These are phyloP conservation scores for Mycena vitilis DNA, from an alignment of 768 basidiomycete species.

Conservation along the genomic window DNA sequence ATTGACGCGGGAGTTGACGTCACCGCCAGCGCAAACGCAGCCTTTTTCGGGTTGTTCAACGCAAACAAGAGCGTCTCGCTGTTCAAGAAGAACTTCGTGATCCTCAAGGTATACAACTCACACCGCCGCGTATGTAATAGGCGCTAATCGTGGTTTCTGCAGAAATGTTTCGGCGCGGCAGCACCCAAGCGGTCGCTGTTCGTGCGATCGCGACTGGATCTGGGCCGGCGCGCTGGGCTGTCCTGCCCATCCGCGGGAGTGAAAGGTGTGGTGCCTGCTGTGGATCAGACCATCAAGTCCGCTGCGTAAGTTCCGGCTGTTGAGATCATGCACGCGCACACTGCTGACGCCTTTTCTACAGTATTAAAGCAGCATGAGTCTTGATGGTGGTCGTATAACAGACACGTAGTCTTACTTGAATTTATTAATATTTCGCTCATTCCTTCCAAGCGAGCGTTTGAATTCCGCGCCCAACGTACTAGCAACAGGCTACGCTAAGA, in stretches of 20 bases:
- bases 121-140: background rate
- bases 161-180: slow-evolving; percentile 42
- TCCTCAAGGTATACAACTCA: slow-evolving; percentile 44
- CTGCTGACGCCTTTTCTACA: background rate
- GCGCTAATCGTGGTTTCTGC: background rate
- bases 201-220: background rate
- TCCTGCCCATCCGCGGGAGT: slow-evolving; percentile 14
- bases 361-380: slow-evolving; percentile 2
- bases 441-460: background rate
- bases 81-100: slow-evolving; percentile 47
- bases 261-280: background rate
- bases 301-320: slow-evolving; percentile 6
- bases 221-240: slow-evolving; percentile 6
- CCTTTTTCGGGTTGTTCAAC: slow-evolving; percentile 56
- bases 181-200: slow-evolving; percentile 11
- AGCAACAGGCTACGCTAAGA: background rate
- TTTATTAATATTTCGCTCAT: background rate
- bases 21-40: slow-evolving; percentile 53
- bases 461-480: background rate
- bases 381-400: background rate
- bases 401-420: background rate
- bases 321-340: background rate
- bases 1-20: slow-evolving; percentile 49
- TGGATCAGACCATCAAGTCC: slow-evolving; percentile 22
- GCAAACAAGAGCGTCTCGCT: slow-evolving; percentile 38